Evolutionary conservation across 768 basidiomycete species (phyloP).

Genomic region (Sarcodon aspratus): DNA sequence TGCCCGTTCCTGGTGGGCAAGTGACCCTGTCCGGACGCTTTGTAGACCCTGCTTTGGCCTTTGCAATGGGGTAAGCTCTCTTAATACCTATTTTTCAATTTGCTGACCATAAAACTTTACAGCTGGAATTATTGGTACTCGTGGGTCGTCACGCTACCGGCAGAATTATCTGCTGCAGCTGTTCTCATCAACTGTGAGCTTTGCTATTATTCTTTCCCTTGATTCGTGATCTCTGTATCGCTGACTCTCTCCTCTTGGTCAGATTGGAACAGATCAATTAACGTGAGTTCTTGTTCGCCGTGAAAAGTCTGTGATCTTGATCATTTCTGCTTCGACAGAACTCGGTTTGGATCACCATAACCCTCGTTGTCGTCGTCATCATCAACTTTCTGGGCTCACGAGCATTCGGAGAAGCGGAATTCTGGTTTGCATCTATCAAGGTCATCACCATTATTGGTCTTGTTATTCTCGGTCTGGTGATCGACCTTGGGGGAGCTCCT

Average conservation of each 20-base stretch:
- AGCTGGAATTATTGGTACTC: conserved; percentile 48
- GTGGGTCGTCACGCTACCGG: conserved; percentile 58
- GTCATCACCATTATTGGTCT: conserved; percentile 68
- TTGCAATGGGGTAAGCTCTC: conserved; percentile 28
- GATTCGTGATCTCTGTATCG: conserved; percentile 2
- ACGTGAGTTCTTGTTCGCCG: conserved; percentile 18
- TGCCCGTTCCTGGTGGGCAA: conserved; percentile 35
- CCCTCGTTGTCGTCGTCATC: conserved; percentile 58
- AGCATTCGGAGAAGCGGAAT: conserved; percentile 79
- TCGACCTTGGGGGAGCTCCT: conserved; percentile 87
- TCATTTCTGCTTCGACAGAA: too few species aligned
- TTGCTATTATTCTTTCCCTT: background rate
- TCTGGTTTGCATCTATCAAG: conserved; percentile 87
- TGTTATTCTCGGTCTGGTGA: conserved; percentile 49
- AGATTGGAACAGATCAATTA: conserved; percentile 26
- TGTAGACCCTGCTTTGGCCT: conserved; percentile 31
- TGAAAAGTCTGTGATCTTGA: too few species aligned
- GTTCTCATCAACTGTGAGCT: conserved; percentile 50
- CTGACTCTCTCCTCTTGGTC: conserved; percentile 8
- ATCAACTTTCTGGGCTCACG: conserved; percentile 74
- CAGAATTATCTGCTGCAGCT: conserved; percentile 65
- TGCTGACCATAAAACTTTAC: background rate
- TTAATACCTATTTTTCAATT: conserved; percentile 8
- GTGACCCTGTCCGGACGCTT: conserved; percentile 37
- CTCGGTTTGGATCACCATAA: conserved; percentile 74